phyloP scores from a whole-genome alignment of 2,329 filamentous ascomycete genomes.

The Trichocomaceae sp. region DNA sequence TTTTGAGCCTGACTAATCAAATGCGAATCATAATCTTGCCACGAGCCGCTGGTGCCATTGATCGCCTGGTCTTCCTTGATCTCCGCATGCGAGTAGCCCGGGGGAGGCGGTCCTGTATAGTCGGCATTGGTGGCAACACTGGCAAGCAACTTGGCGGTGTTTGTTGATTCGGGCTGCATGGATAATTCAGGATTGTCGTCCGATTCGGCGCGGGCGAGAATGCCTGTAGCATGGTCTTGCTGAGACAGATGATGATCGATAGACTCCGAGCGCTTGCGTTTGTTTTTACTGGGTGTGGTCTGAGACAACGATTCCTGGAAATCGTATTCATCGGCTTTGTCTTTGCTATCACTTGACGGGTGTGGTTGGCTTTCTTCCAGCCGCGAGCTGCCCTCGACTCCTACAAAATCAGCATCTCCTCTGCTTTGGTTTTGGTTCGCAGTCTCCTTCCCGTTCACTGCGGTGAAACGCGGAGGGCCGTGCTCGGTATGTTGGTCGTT shows the following conservation, averaged over 20 bases:
- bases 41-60: slow-evolving; percentile 25
- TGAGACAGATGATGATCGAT: slow-evolving; percentile 39
- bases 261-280: slow-evolving; percentile 62
- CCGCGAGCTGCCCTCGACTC: slow-evolving; percentile 17
- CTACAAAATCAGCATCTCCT: slow-evolving; percentile 18
- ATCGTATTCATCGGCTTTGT: slow-evolving; percentile 19
- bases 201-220: slow-evolving; percentile 29
- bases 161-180: slow-evolving; percentile 17
- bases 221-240: slow-evolving; percentile 25
- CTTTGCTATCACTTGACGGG: slow-evolving; percentile 35
- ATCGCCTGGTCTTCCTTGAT: slow-evolving; percentile 24
- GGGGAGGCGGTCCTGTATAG: slow-evolving; percentile 17
- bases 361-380: slow-evolving; percentile 45
- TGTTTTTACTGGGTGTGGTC: slow-evolving; percentile 43
- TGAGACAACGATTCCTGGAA: slow-evolving; percentile 24
- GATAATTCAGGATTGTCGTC: slow-evolving; percentile 27
- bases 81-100: slow-evolving; percentile 22
- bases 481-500: slow-evolving; percentile 33
- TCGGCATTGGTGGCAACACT: slow-evolving; percentile 20
- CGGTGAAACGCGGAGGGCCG: slow-evolving; percentile 41
- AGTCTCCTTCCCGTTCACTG: slow-evolving; percentile 39
- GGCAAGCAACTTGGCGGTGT: slow-evolving; percentile 16
- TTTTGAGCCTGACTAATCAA: slow-evolving; percentile 43
- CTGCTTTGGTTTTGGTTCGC: slow-evolving; percentile 14
- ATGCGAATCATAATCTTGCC: slow-evolving; percentile 37